Evolutionary conservation across 73 alveolate genomes (phyloP).

Genomic region (Symbiodinium natans): DNA sequence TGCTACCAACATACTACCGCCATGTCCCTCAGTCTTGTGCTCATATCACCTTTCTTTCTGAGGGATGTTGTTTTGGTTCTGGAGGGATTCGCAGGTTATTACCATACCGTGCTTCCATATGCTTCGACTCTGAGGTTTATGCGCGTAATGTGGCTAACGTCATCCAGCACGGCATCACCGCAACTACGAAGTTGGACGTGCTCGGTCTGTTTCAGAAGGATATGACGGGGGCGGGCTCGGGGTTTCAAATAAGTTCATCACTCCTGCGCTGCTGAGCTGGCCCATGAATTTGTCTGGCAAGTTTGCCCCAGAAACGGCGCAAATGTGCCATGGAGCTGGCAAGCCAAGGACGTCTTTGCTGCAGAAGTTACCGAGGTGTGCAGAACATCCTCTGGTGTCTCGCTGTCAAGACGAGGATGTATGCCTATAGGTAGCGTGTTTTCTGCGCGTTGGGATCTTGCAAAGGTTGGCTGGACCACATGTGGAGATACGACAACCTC

Average conservation of each 20-base stretch:
- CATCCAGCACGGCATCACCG: background rate
- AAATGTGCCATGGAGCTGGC: background rate
- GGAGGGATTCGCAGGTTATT: background rate
- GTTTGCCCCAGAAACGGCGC: too few species aligned
- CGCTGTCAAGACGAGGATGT: background rate
- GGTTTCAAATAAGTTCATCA: background rate
- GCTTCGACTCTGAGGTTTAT: background rate
- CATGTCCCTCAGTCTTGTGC: background rate
- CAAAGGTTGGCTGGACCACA: conserved; percentile 14
- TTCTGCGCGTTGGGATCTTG: too few species aligned
- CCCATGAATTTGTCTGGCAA: too few species aligned
- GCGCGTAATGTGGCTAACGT: background rate
- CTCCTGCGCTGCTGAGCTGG: background rate
- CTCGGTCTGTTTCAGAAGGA: background rate
- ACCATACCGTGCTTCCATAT: background rate
- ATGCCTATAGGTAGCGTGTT: too few species aligned
- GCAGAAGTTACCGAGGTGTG: conserved; percentile 21
- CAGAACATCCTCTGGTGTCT: background rate
- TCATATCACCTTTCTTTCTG: background rate
- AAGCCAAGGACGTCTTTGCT: background rate
- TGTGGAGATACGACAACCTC: background rate
- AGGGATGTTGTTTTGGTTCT: background rate
- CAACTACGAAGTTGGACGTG: background rate
- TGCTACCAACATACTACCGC: conserved; percentile 25
- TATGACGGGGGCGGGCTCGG: background rate